Evolutionary conservation across 192 early-diverging fungal genomes (phyloP).

Genomic region (Podila clonocystis): DNA sequence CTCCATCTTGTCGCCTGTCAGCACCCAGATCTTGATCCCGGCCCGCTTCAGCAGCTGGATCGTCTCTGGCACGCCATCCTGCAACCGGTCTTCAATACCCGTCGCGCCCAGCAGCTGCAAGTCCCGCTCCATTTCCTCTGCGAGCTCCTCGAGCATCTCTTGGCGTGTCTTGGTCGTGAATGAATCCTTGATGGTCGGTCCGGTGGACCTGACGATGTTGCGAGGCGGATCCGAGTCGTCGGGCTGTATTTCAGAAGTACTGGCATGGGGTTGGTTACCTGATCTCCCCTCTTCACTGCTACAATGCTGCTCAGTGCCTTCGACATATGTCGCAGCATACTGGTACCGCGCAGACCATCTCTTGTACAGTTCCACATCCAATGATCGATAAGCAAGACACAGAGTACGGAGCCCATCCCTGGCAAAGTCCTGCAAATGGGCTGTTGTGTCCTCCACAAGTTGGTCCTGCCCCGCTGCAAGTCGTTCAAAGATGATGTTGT

Average conservation of each 20-base stretch:
- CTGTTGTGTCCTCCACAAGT: constrained; percentile 67
- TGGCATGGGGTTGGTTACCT: too few species aligned
- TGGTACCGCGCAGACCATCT: constrained; percentile 58
- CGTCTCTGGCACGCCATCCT: constrained; percentile 81
- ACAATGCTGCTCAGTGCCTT: not conserved
- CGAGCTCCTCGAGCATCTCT: constrained; percentile 17
- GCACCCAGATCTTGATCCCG: constrained; percentile 83
- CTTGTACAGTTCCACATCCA: constrained; percentile 66
- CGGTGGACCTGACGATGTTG: not conserved
- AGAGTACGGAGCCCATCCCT: constrained; percentile 77
- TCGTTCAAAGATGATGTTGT: constrained; percentile 79
- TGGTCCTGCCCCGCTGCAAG: constrained; percentile 64
- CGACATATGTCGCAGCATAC: constrained; percentile 2
- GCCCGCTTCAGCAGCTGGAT: constrained; percentile 70
- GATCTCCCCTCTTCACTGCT: too few species aligned
- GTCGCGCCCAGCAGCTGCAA: constrained; percentile 75
- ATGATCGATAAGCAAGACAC: constrained; percentile 70
- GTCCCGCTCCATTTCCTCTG: constrained; percentile 69
- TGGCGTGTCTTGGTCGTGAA: not conserved
- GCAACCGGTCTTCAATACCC: constrained; percentile 83
- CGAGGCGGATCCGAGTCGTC: not conserved
- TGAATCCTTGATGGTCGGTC: not conserved
- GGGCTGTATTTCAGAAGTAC: not conserved
- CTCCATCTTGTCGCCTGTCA: constrained; percentile 85
- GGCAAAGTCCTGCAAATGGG: constrained; percentile 86